These are phyloP conservation scores for Basipetospora chlamydospora DNA, from an alignment of 2,329 filamentous ascomycete genomes.

Conservation along the genomic window DNA sequence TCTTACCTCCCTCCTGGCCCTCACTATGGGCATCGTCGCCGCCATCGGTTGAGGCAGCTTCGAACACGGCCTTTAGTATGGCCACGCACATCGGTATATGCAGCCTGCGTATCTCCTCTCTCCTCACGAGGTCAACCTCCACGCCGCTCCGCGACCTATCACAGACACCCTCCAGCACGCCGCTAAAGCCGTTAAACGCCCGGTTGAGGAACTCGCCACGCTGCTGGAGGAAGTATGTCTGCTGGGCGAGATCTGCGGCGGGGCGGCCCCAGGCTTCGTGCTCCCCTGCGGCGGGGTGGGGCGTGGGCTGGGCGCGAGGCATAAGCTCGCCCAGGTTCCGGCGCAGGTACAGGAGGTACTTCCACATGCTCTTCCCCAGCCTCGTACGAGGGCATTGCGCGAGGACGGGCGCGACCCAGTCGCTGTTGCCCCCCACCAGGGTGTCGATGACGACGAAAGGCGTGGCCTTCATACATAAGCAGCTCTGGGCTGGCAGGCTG, in stretches of 20 bases:
- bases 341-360: slow-evolving; percentile 6
- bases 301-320: no score
- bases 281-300: no score
- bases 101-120: slow-evolving; percentile 1
- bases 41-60: no score
- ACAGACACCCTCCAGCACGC: slow-evolving; percentile 1
- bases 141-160: not conserved
- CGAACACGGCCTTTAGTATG: slow-evolving; percentile 3
- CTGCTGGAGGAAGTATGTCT: not conserved
- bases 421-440: slow-evolving; percentile 1
- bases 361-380: slow-evolving; percentile 4
- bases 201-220: slow-evolving; percentile 1
- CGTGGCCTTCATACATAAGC: no score
- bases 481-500: no score
- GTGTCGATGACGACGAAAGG: no score
- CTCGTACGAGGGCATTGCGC: not conserved
- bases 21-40: no score
- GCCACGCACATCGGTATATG: slow-evolving; percentile 5
- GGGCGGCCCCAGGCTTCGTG: not conserved
- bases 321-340: slow-evolving; percentile 5
- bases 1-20: not conserved
- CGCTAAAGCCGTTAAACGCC: slow-evolving; percentile 2
- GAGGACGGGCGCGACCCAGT: not conserved
- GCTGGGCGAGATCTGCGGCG: not conserved
- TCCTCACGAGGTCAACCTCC: not conserved